Evolutionary conservation across 495 filamentous ascomycete species (phyloP), one percentile per base, ranked within the genome.

Genomic region (Tuber borchii): DNA sequence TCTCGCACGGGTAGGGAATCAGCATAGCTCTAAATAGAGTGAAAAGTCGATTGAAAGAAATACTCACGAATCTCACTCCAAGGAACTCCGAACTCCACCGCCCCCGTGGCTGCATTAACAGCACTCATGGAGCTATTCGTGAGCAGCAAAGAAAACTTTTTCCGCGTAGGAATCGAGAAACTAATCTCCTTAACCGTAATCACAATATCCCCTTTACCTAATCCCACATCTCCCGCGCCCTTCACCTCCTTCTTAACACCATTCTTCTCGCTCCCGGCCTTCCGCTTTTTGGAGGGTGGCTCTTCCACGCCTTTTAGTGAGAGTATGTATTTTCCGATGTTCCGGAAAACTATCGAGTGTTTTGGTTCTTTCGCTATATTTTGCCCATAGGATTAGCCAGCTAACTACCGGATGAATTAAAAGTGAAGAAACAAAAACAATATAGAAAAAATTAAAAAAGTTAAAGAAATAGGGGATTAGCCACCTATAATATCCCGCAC

Each of bases 61-160:
- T 45, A 86, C 90, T 82, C 85, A 94, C 93, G 91, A 73, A 99
- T 91, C 76, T 90, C 88, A 75, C 88, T 86, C 89, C 91, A 91
- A 0, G 87, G 86, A 56, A 95, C 86, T 0, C 88, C 90, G 79
- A 91, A 90, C 74, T 93, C 92, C 5, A 92, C 87, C 75, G 86
- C 87, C 46, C 90, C 89, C 17, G 89, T 89, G 26, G 88, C 84
- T 12, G 91, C 86, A 70, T 90, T 90, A 34, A 89, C 87, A 14
- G 91, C 93, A 73, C 91, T 90, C 65, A 97, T 82, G 72, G 89
- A 90, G 79, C 85, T 84, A 79, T 86, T 79, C 82, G 89, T 85
- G 84, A 98, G 86, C 84, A 93, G 91, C 43, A 98, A 85, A 65
- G 88, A 91, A 80, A 95, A 90, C 86, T 98, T 99, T 86, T 97